phyloP scores from a whole-genome alignment of 2,329 filamentous ascomycete species.

The Sclerotinia trifoliorum region DNA sequence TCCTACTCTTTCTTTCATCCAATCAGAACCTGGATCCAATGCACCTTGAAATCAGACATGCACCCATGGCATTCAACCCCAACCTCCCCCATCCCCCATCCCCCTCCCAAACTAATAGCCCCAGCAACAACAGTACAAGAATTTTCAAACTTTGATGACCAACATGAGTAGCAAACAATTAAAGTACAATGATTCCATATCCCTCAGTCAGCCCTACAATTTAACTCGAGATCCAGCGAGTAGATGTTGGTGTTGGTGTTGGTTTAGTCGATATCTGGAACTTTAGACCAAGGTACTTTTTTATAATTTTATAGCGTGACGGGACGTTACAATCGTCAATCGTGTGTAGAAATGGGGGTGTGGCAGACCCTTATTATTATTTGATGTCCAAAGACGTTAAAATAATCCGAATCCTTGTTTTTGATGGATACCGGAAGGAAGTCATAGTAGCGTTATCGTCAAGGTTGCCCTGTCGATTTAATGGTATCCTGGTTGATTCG shows the following conservation, averaged over 20 bases:
- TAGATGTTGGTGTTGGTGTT: not conserved
- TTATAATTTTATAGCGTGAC: conserved; percentile 24
- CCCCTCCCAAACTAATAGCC: not conserved
- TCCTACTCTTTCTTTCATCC: conserved; percentile 15
- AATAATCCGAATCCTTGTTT: conserved; percentile 20
- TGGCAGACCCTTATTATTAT: conserved; percentile 18
- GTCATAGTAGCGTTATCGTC: conserved; percentile 39
- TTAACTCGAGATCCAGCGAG: conserved; percentile 21
- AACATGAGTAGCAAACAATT: conserved; percentile 17
- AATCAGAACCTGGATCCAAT: conserved; percentile 5
- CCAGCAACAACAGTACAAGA: conserved; percentile 21
- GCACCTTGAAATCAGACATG: conserved; percentile 20
- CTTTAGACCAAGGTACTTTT: conserved; percentile 13
- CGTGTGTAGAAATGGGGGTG: conserved; percentile 16
- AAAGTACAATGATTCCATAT: conserved; percentile 22
- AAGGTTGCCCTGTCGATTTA: conserved; percentile 42
- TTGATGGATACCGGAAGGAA: conserved; percentile 26
- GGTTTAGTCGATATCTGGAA: conserved; percentile 12
- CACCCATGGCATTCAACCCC: conserved; percentile 12
- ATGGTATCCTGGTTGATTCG: conserved; percentile 37
- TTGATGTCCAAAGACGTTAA: conserved; percentile 22
- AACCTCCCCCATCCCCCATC: not conserved
- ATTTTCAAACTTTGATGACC: conserved; percentile 13
- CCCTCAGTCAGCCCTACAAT: conserved; percentile 14
- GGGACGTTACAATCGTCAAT: conserved; percentile 22